A percentile compares a stretch with the other conserved stretches of the same genome.
Conservation (phyloP, 164 flowering plant genomes). For the Warburgia ugandensis region DNA sequence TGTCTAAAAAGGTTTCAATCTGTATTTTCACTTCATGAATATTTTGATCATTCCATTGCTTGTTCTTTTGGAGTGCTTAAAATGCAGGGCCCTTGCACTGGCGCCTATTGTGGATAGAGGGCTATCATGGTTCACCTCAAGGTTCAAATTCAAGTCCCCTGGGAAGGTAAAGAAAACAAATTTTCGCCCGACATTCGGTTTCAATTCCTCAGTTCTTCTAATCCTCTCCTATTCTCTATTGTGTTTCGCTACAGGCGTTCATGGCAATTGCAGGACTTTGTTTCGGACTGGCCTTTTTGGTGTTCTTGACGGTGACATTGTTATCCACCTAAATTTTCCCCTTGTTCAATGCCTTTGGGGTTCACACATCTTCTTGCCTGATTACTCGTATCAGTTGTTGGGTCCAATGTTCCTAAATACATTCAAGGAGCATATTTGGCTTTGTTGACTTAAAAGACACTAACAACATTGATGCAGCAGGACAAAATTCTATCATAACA, state of each 20-base stretch:
- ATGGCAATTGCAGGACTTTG: constrained; percentile 48
- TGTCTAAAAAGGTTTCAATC: no score
- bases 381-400: no score
- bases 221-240: not conserved
- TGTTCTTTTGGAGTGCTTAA: constrained; percentile 8
- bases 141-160: constrained; percentile 55
- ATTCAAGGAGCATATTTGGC: no score
- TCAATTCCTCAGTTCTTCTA: not conserved
- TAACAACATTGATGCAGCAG: no score
- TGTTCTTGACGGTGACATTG: constrained; percentile 53
- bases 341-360: no score
- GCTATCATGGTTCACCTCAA: constrained; percentile 72
- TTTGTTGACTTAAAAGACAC: no score
- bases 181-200: not conserved
- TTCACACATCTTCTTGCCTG: no score
- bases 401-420: no score
- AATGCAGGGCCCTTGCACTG: constrained; percentile 77
- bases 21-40: no score
- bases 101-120: constrained; percentile 80
- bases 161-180: constrained; percentile 38
- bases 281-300: constrained; percentile 46
- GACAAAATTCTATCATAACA: no score
- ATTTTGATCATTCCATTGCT: no score
- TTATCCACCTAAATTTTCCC: constrained; percentile 58
- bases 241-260: constrained; percentile 46